Conservation (phyloP, 2,329 filamentous ascomycete species). For the Penicillium sp. region DNA sequence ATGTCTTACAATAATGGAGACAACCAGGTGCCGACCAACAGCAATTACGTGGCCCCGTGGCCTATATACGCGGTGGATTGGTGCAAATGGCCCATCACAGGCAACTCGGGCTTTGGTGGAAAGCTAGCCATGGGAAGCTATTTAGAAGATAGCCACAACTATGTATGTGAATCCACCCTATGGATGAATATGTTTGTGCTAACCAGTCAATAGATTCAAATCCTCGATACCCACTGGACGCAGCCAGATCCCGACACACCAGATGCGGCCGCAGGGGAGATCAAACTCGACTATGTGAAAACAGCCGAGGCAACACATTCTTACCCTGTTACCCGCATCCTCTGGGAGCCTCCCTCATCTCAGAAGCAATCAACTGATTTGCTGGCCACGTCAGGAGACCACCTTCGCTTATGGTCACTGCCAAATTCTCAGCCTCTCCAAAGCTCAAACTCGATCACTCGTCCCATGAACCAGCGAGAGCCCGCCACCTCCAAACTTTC, state of each 20-base stretch:
- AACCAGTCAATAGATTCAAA: conserved; percentile 72
- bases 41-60: conserved; percentile 93
- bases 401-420: conserved; percentile 89
- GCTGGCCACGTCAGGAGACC: conserved; percentile 90
- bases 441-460: conserved; percentile 66
- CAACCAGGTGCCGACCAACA: conserved; percentile 67
- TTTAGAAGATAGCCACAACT: conserved; percentile 96
- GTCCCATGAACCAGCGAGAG: conserved; percentile 60
- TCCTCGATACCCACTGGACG: conserved; percentile 79
- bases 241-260: conserved; percentile 67
- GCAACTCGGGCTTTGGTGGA: conserved; percentile 65
- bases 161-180: conserved; percentile 53
- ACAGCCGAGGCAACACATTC: conserved; percentile 96
- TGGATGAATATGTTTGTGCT: conserved; percentile 29
- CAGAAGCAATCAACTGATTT: conserved; percentile 95
- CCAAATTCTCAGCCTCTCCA: conserved; percentile 62
- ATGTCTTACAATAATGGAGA: conserved; percentile 62
- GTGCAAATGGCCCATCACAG: conserved; percentile 92
- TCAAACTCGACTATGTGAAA: conserved; percentile 78
- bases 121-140: conserved; percentile 96
- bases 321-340: conserved; percentile 89
- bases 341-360: conserved; percentile 94
- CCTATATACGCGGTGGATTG: conserved; percentile 96
- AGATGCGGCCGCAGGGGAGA: conserved; percentile 64
- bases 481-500: conserved; percentile 76